These are phyloP conservation scores for Fomitopsis serialis DNA, from an alignment of 768 basidiomycete genomes.

Conservation along the genomic window DNA sequence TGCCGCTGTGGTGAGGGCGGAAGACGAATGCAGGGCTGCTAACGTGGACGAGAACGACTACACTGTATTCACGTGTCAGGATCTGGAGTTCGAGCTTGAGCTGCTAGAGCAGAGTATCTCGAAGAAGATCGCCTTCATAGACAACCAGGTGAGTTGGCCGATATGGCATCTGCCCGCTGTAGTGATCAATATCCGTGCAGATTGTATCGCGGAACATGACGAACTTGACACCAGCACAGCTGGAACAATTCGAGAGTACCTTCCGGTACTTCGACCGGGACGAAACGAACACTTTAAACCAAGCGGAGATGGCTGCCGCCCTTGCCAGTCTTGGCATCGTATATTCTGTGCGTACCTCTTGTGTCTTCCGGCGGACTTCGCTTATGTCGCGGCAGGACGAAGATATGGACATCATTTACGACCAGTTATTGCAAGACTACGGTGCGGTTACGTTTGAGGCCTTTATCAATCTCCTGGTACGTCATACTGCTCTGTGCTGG, in stretches of 20 bases:
- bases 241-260: constrained; percentile 95
- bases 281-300: constrained; percentile 79
- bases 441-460: constrained; percentile 91
- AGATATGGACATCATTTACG: constrained; percentile 80
- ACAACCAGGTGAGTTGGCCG: constrained; percentile 71
- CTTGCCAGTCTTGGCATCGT: constrained; percentile 92
- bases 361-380: too few species aligned
- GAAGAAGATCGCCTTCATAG: constrained; percentile 93
- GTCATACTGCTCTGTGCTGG: constrained; percentile 13
- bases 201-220: constrained; percentile 92
- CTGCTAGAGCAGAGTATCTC: constrained; percentile 73
- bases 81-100: constrained; percentile 86
- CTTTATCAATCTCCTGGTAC: constrained; percentile 88
- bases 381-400: constrained; percentile 51
- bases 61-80: constrained; percentile 84
- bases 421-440: constrained; percentile 72
- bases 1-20: constrained; percentile 49
- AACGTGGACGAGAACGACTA: constrained; percentile 98
- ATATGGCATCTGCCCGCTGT: background rate
- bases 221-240: constrained; percentile 89
- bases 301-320: constrained; percentile 89
- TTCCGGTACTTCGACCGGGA: constrained; percentile 98
- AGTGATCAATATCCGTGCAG: constrained; percentile 31
- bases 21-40: constrained; percentile 74
- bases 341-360: constrained; percentile 56